phyloP scores from a whole-genome alignment of 371 early-diverging fungal genomes.

The Capillidium heterosporum region DNA sequence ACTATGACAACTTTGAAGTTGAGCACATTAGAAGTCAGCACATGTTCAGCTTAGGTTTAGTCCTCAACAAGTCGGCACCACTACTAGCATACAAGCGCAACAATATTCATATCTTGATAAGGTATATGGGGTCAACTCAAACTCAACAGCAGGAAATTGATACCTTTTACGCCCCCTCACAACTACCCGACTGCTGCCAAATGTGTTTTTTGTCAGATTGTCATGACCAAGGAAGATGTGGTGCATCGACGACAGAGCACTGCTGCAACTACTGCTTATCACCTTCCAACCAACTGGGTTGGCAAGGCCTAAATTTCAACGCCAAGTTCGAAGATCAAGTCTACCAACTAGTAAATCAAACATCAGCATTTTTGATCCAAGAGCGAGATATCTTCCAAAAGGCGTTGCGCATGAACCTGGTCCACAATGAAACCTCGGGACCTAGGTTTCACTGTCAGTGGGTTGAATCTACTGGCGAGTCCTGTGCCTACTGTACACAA shows the following conservation, averaged over 20 bases:
- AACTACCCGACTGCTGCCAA: neutral
- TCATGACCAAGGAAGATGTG: neutral
- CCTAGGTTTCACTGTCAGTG: neutral
- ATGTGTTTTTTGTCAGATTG: neutral
- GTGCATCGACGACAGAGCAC: neutral
- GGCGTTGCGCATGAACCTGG: neutral
- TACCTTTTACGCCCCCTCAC: neutral
- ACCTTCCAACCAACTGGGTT: neutral
- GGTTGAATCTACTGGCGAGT: constrained; percentile 3
- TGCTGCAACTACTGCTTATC: neutral
- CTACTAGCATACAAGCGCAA: neutral
- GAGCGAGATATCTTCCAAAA: neutral
- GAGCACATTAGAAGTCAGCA: neutral
- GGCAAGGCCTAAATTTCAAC: neutral
- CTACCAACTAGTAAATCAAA: neutral
- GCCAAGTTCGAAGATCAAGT: neutral
- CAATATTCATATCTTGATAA: no score
- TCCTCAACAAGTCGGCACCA: neutral
- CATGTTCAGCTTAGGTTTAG: neutral
- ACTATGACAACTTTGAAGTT: neutral
- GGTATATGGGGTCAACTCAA: neutral
- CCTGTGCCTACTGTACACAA: neutral
- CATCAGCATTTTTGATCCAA: neutral
- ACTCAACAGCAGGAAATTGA: neutral
- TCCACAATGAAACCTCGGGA: neutral